phyloP scores from a whole-genome alignment of 2,329 filamentous ascomycete genomes.

The Colletotrichum tanaceti region DNA sequence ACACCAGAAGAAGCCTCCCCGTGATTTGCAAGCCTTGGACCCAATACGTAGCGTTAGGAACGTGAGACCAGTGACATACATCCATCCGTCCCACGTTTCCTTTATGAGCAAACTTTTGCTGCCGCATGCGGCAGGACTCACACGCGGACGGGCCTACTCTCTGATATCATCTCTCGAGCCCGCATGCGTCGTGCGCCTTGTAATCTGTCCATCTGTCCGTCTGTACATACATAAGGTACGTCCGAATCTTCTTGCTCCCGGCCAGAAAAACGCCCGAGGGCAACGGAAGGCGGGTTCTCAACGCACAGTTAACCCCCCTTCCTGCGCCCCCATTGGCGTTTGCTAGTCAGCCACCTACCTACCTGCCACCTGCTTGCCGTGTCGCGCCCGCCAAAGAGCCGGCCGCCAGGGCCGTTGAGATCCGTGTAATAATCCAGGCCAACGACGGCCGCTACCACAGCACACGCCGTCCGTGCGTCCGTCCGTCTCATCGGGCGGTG shows the following conservation, averaged over 20 bases:
- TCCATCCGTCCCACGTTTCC: not conserved
- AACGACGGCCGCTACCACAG: not conserved
- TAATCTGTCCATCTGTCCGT: not conserved
- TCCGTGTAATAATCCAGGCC: too few species aligned
- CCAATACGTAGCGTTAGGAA: not conserved
- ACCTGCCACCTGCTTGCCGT: not conserved
- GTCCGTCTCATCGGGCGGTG: not conserved
- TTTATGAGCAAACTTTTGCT: not conserved
- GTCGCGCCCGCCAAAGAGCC: not conserved
- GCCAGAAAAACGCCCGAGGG: not conserved
- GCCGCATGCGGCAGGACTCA: not conserved
- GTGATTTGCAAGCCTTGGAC: not conserved
- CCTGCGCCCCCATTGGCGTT: not conserved
- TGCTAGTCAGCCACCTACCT: not conserved
- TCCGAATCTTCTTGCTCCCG: not conserved
- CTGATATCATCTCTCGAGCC: not conserved
- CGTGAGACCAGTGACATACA: not conserved
- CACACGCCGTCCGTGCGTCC: not conserved
- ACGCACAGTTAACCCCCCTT: not conserved
- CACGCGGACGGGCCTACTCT: not conserved
- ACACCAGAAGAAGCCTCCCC: not conserved
- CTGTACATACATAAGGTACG: not conserved
- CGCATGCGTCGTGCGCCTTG: not conserved
- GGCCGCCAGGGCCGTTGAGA: too few species aligned
- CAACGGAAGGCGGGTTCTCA: not conserved